These are phyloP conservation scores for Astrothelium macrocarpum DNA, from an alignment of 495 filamentous ascomycete genomes.

Conservation along the genomic window DNA sequence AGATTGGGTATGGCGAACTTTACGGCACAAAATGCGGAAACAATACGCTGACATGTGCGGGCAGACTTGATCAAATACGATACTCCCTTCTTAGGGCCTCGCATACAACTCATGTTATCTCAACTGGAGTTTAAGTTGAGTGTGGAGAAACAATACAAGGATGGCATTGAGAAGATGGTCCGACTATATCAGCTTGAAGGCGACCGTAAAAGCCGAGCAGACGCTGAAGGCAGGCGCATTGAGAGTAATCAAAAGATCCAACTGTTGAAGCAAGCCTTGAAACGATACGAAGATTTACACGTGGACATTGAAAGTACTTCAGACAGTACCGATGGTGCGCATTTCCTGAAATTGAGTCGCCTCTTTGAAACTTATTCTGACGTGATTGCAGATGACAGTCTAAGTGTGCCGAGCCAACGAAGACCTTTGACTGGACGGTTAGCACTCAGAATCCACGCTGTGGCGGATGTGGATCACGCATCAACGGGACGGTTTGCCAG, in stretches of 20 bases:
- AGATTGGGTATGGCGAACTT: constrained; percentile 67
- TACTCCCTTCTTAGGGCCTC: constrained; percentile 86
- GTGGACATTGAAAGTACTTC: constrained; percentile 77
- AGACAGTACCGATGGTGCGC: constrained; percentile 74
- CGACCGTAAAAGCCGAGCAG: constrained; percentile 87
- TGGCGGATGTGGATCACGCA: constrained; percentile 92
- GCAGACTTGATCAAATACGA: constrained; percentile 98
- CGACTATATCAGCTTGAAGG: constrained; percentile 95
- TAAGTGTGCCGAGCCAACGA: constrained; percentile 87
- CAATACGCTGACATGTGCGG: constrained; percentile 17
- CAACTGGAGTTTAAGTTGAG: constrained; percentile 98
- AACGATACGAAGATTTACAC: constrained; percentile 94
- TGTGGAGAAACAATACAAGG: constrained; percentile 98
- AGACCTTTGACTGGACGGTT: constrained; percentile 88
- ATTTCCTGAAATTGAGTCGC: neutral
- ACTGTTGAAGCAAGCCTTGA: constrained; percentile 86
- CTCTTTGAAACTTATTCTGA: constrained; percentile 14
- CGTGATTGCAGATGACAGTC: constrained; percentile 71
- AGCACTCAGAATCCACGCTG: constrained; percentile 71
- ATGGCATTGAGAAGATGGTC: constrained; percentile 99
- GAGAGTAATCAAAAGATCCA: constrained; percentile 98
- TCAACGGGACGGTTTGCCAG: constrained; percentile 76
- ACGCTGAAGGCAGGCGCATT: constrained; percentile 78
- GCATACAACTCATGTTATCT: constrained; percentile 97
- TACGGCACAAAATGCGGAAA: neutral